These are phyloP conservation scores for Neurospora tetraspora DNA, from an alignment of 495 filamentous ascomycete species.

Conservation along the genomic window DNA sequence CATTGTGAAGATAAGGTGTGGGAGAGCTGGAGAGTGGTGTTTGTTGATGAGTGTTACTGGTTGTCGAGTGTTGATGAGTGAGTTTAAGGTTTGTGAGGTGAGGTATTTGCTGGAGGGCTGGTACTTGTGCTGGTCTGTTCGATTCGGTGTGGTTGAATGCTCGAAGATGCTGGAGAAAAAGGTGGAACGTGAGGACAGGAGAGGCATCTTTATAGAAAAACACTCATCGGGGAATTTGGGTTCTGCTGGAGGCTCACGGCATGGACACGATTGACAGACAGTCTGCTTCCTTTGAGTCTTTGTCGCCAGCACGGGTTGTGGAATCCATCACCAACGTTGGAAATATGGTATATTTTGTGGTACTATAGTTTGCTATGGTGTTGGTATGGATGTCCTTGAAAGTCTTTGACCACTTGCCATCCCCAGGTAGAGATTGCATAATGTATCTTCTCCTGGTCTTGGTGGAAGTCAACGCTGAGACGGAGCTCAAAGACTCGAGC, in stretches of 20 bases:
- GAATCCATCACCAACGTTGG: not conserved
- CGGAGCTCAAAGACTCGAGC: not conserved
- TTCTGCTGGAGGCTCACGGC: not conserved
- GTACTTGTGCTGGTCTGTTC: no score
- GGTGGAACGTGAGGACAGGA: not conserved
- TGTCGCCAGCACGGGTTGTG: not conserved
- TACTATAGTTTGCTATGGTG: not conserved
- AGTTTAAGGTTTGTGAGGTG: no score
- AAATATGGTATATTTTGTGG: not conserved
- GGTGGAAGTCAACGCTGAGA: not conserved
- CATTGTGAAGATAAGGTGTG: no score
- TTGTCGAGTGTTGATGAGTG: no score
- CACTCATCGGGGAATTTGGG: not conserved
- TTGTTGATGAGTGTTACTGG: no score
- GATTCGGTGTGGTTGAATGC: no score
- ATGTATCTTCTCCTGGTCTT: not conserved
- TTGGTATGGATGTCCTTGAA: not conserved
- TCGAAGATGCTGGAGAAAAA: no score
- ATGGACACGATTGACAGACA: not conserved
- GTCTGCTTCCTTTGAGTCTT: not conserved
- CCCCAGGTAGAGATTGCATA: not conserved
- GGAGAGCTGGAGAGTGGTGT: no score
- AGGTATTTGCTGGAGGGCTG: no score
- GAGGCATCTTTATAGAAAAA: not conserved
- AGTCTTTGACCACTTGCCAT: not conserved